Evolutionary conservation across 2,329 filamentous ascomycete species (phyloP), one percentile per base, ranked within the genome.

Genomic region (Colletotrichum caudatum): DNA sequence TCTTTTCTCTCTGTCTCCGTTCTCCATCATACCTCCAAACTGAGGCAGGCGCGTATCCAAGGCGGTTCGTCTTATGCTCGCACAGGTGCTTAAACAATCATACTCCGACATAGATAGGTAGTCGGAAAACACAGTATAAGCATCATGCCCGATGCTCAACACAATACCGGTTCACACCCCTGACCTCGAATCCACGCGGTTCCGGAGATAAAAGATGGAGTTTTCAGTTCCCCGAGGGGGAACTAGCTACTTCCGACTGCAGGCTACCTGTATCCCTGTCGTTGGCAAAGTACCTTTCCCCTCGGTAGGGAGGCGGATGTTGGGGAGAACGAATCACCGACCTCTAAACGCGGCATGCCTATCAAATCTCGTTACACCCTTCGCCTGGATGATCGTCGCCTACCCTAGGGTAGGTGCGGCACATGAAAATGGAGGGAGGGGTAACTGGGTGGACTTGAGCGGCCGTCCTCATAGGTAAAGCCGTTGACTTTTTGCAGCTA

Each of bases 381-480:
- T 39, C 16, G 23, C 29, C 29, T 70, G 44, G 4, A 29, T 53
- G 64, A 69, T 71, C 64, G n/a, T 71, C 69, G 51, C 39, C 39
- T 37, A 37, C 16, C 44, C 50, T 41, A 59, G 69, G 69, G 51
- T 69, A 69, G 51, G 51, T 69, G 53, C 69, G 69, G 69, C 69
- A 57, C 37, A 46, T n/a, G 65, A 26, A 29, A 16, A 48, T 12
- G 37, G 46, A 48, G 37, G 14, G 50, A 60, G 26, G 53, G 29
- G 53, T 50, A 39, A 26, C 12, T 26, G 54, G 33, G 23, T 16
- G 46, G 64, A 62, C 56, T 54, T 44, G 48, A 62, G 14, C 57
- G 44, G 44, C 41, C 44, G 46, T 12, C 5, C 48, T 63, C 9
- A 41, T n/a, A 37, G 23, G 18, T 39, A 33, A 14, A 16, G 26